Base-by-base conservation (phyloP, 2,329 filamentous ascomycete species). In the Colletotrichum aenigma region DNA sequence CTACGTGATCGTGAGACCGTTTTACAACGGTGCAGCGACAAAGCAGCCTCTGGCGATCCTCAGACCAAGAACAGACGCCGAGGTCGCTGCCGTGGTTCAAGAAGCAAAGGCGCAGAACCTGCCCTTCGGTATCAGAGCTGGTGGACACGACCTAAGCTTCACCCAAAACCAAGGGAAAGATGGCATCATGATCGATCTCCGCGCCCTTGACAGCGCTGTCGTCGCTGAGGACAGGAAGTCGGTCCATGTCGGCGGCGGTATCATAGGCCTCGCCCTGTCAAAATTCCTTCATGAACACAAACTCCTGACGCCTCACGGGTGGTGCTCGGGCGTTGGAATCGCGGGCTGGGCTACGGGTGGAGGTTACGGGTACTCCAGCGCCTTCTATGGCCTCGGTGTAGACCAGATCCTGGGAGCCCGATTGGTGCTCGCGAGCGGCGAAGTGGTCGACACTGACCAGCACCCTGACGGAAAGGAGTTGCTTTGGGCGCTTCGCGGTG, bases 401-500 rank as follows among this genome's bases (percentile, higher is more conserved):
- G 84, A 86, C 67, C 83, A 86, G 74, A 82, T 86, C 16, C 71
- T 85, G 8, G 80, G 80, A 18, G 85, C 86, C 5, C 84, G 81
- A 55, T 70, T 88, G 4, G 83, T 88, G 4, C 81, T 86, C 67
- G 80, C 81, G 3, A 69, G 82, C 7, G 87, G 85, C 6, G 74
- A 82, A 9, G 77, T 87, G 2, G 77, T 85, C 8, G 81, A 84
- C 7, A 86, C 86, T 2, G 82, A 84, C 55, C 81, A 83, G 16
- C 79, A 80, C 12, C 71, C 52, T 3, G 38, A 75, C 9, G 43
- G 43, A 4, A 21, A 52, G 43, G 43, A 52, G 3, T 55, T 87
- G 38, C 75, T 87, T 21, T 81, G 80, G 56, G 85, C 82, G 1
- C 83, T 87, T 21, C 80, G 85, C 2, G 86, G 86, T 4, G 85